Evolutionary conservation across 768 basidiomycete genomes (phyloP), one percentile per base, ranked within the genome.

Genomic region (Boletales sp.): DNA sequence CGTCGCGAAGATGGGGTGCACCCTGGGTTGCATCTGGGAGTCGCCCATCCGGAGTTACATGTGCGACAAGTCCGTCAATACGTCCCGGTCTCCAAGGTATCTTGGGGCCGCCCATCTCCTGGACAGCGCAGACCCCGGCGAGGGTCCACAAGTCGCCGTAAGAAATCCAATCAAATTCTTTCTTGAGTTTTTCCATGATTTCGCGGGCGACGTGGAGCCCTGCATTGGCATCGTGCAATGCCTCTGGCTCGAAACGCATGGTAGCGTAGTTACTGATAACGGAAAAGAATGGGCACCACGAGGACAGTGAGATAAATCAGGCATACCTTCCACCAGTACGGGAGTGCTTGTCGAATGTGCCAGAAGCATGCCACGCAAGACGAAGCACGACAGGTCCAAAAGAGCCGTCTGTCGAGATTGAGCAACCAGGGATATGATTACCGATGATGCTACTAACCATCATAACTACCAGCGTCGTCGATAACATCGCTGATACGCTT

Each of bases 121-220:
- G 88, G 44, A 97, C 73, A 47, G 94, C 94, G 56, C 80, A 81
- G 50, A 97, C 94, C 64, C 95, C 95, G 47, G 75, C 95, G 35
- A 99, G 85, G 21, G 95, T 99, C 94, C 94, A 97, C 49, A 97
- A 76, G 67, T 97, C 94, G 55, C 94, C 94, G 67, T 97, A 98
- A 50, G 82, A 87, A 57, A 98, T 97, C 92, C 94, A 94, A 0
- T 84, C 79, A 75, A 87, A 91, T 60, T 95, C 82, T 46, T 83
- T 62, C 75, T 98, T 94, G 64, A 97, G 69, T 49, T 87, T 79
- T 64, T 97, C 90, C 82, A 97, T 85, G 51, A 90, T 68, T 6
- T 68, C 76, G 50, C 95, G 89, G 36, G 92, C 94, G 47, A 92
- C 65, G 52, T 86, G 70, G 47, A 95, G 76, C 24, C 93, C 93